Base-by-base conservation (phyloP, 768 basidiomycete genomes). In the Clathrus columnatus region DNA sequence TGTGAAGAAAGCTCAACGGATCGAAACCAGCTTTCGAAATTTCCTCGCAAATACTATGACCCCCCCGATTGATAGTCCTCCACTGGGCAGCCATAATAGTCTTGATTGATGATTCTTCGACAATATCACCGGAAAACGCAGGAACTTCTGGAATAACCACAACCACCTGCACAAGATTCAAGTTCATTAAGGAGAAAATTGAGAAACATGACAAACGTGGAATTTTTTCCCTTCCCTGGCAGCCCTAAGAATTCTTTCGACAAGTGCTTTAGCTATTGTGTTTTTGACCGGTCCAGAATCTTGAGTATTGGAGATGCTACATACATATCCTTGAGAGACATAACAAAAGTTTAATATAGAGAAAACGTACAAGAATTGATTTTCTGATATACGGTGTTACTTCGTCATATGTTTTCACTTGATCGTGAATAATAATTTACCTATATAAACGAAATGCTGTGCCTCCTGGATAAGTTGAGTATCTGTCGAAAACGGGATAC, bases 401-500 rank as follows among this genome's bases (percentile, higher is more conserved):
- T 32, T 32, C 30, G 16, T 7, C 16, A 7, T 7, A 7, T 32
- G 30, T 16, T 7, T 32, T 32, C 17, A 46, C 30, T 7, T 32
- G 16, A 16, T 16, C 11, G n/a, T 46, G 10, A 14, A 26, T 36
- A 11, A 36, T 4, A 29, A 2, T 83, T 5, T 65, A 87, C 87
- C 92, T 59, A 99, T 95, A 68, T 92, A 95, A 58, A 97, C 90
- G 69, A 79, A 93, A 65, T 96, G 89, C 59, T 82, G 82, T 0
- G 92, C 80, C 64, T 95, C 87, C 18, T 75, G 68, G 64, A 99
- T 99, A 59, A 95, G 61, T 61, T 89, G 74, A 44, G 81, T 76
- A 65, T 93, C 90, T 87, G n/a, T n/a, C n/a, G n/a, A n/a, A n/a
- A n/a, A n/a, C n/a, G n/a, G n/a, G n/a, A n/a, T n/a, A n/a, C n/a